Conservation (phyloP, 495 filamentous ascomycete species). For the Polyplosphaeria fusca region DNA sequence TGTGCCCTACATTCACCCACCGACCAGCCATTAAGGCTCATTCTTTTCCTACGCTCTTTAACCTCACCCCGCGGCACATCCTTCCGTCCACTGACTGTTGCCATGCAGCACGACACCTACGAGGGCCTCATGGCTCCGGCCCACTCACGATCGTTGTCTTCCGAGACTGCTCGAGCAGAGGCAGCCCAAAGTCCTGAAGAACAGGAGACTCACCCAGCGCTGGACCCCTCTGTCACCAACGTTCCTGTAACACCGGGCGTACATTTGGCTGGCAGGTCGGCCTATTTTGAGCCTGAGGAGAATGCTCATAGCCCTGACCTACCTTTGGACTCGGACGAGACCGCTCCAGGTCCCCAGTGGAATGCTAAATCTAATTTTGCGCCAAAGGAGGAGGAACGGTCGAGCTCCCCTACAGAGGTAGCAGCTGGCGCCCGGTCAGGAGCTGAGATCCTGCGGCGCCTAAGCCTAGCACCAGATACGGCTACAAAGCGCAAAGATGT, state of each 20-base stretch:
- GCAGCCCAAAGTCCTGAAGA: not conserved
- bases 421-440: conserved; percentile 54
- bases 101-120: conserved; percentile 4
- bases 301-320: conserved; percentile 1
- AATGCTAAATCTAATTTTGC: conserved; percentile 35
- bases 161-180: too few species aligned
- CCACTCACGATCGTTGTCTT: not conserved
- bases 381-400: conserved; percentile 7
- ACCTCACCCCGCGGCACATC: too few species aligned
- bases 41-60: too few species aligned
- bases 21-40: too few species aligned
- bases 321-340: conserved; percentile 16
- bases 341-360: conserved; percentile 35
- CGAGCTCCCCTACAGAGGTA: conserved; percentile 46
- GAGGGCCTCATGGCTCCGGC: not conserved
- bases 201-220: conserved; percentile 28
- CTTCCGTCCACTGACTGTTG: conserved; percentile 5
- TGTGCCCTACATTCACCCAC: too few species aligned
- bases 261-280: conserved; percentile 28
- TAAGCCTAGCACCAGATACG: conserved; percentile 52
- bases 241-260: conserved; percentile 41
- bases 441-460: conserved; percentile 60
- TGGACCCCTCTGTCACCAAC: conserved; percentile 36
- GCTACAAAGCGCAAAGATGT: conserved; percentile 48
- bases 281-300: conserved; percentile 31